A percentile compares a stretch with the other conserved stretches of the same genome.
These are phyloP conservation scores for Cystobasidium slooffiae DNA, from an alignment of 1,284 basidiomycete species.

Conservation along the genomic window DNA sequence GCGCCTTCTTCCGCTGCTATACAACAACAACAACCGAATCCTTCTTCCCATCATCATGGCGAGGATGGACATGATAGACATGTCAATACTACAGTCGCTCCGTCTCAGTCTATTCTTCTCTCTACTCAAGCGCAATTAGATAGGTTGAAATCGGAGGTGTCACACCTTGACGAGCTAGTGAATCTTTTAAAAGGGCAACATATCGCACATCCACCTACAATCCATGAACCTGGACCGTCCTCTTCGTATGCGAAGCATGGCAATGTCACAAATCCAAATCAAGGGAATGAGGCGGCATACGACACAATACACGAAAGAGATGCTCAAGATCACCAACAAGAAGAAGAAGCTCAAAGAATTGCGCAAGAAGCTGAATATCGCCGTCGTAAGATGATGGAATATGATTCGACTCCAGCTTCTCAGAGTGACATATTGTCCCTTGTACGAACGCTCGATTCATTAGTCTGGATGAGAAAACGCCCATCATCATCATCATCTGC, in stretches of 20 bases:
- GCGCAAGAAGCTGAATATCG: neutral
- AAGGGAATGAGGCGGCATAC: neutral
- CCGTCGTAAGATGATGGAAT: neutral
- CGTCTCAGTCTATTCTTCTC: constrained; percentile 10
- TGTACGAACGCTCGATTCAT: constrained; percentile 16
- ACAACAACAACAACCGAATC: too few relatives aligned
- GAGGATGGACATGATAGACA: neutral
- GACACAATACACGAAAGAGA: neutral
- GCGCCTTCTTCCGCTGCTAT: too few relatives aligned
- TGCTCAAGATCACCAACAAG: neutral
- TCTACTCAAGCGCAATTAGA: constrained; percentile 24
- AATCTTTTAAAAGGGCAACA: constrained; percentile 14
- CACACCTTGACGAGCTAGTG: constrained; percentile 13
- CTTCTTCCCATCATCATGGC: too few relatives aligned
- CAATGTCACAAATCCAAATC: neutral
- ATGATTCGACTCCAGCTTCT: constrained; percentile 1
- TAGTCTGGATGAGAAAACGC: constrained; percentile 27
- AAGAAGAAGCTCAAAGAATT: neutral
- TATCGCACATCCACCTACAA: neutral
- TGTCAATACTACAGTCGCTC: neutral
- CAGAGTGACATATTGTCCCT: constrained; percentile 13
- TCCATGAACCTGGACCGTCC: neutral
- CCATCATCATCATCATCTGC: neutral
- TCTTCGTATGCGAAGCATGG: too few relatives aligned
- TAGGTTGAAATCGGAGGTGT: constrained; percentile 18